Evolutionary conservation across 2,329 filamentous ascomycete genomes (phyloP).

Genomic region (Neofusicoccum ribis): DNA sequence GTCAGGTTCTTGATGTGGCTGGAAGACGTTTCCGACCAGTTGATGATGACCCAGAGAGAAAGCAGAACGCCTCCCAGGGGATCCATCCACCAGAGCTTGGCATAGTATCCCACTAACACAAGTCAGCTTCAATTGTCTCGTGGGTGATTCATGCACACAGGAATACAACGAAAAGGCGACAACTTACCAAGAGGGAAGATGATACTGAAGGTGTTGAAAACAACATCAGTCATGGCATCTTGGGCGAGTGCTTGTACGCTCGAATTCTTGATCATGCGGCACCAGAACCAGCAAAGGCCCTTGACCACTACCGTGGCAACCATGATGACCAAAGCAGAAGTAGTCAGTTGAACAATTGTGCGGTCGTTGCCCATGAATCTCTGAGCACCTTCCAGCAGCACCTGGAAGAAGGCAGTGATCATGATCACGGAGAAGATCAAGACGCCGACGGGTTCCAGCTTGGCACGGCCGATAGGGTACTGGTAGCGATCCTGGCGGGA

Average conservation of each 20-base stretch:
- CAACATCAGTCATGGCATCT: constrained; percentile 71
- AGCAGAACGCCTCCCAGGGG: constrained; percentile 75
- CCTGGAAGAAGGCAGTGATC: constrained; percentile 81
- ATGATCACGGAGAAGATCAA: constrained; percentile 83
- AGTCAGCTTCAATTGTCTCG: constrained; percentile 10
- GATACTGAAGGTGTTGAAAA: constrained; percentile 89
- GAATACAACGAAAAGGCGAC: neutral
- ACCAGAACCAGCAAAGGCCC: constrained; percentile 82
- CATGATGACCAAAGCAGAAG: constrained; percentile 79
- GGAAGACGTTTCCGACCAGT: constrained; percentile 72
- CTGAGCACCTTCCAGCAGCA: constrained; percentile 68
- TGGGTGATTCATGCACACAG: neutral
- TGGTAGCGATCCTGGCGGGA: constrained; percentile 71
- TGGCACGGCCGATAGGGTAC: constrained; percentile 75
- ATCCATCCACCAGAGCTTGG: constrained; percentile 81
- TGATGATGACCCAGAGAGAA: constrained; percentile 76
- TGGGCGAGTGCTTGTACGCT: constrained; percentile 78
- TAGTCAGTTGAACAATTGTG: constrained; percentile 69
- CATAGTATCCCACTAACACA: constrained; percentile 66
- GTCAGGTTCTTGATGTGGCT: constrained; percentile 80
- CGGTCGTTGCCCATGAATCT: constrained; percentile 63
- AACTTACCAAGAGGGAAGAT: constrained; percentile 71
- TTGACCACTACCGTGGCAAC: constrained; percentile 78
- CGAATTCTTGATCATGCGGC: constrained; percentile 79
- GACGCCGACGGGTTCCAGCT: constrained; percentile 77